Base-by-base conservation (phyloP, 1,139 yeast genomes). In the Lodderomyces oxycetoniae region DNA sequence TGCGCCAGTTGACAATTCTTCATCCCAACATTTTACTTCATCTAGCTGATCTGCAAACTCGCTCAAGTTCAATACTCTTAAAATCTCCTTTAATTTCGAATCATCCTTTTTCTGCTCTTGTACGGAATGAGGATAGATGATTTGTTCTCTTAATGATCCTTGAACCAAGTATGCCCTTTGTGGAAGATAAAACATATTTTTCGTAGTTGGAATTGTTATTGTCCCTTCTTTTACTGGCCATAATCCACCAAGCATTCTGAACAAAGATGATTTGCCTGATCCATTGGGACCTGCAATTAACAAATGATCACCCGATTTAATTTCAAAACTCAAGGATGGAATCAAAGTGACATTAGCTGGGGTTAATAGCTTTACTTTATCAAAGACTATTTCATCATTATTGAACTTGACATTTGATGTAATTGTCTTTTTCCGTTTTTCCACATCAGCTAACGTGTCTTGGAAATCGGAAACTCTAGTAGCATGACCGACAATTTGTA, bases 231-330 rank as follows among this genome's bases (percentile, higher is more conserved):
- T 73, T 16, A 89, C 81, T 2, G 94, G 95, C 97, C 97, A 89
- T 45, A 89, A 68, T 0, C 96, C 96, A 36, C 96, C 96, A 33
- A 89, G 70, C 53, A 89, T 77, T 53, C 96, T 74, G 58, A 89
- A 89, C 39, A 89, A 63, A 0, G 96, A 88, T 0, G 96, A 87
- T 58, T 89, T 89, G 24, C 97, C 97, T 38, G 95, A 85, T 2
- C 96, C 96, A 53, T 89, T 89, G 6, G 96, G 96, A 0, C 96
- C 97, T 5, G 91, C 91, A 53, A 89, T 88, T 40, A 89, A 68
- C 38, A 89, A 66, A 57, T 89, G 94, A 38, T 88, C 82, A 21
- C 96, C 96, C 29, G 77, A 82, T 43, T 79, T 75, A 37, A 89
- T 76, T 34, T 79, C 69, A 56, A 89, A 88, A 28, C 76, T 68